Evolutionary conservation across 345 rosid genomes (phyloP), one percentile per base, ranked within the genome.

Genomic region (Clausena lansium): DNA sequence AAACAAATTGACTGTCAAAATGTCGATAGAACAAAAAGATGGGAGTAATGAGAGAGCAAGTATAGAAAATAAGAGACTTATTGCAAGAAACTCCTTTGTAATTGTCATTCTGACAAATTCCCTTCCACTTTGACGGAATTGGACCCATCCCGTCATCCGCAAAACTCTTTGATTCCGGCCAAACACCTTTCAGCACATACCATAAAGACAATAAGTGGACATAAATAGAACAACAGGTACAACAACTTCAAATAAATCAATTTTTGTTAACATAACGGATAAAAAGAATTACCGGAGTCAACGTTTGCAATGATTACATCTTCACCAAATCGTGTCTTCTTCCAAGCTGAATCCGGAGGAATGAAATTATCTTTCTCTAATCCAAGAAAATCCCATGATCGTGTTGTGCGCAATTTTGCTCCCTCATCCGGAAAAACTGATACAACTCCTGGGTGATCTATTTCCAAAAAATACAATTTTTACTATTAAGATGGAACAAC

Each of bases 361-460:
- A 88, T 52, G 13, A 74, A 45, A 24, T 87, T 86, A 60, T 79
- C 67, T 47, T 67, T 87, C 80, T 82, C 89, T 45, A 90, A 79
- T 39, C 90, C 85, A 73, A 91, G 83, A 70, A 92, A 92, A 58
- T 82, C 79, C 97, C 95, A 91, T 60, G 97, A 89, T 22, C 77
- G 86, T 66, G 97, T 92, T 2, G 93, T 92, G 15, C 83, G 95
- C 17, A 85, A 24, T 35, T 83, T 81, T 70, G 82, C 82, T 71
- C 84, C 88, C 71, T 81, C 84, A 87, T 87, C 88, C 77, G 77
- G 70, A 82, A 91, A 87, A 59, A 92, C 85, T n/a, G 93, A 88
- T 22, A 87, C 74, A 8, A 89, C 95, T 54, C 78, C 57, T 61
- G 95, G 95, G 71, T 89, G 89, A 52, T 86, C 95, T 91, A 82